Evolutionary conservation across 441 rosid genomes (phyloP), one percentile per base, ranked within the genome.

Genomic region (Erysimum cheiri): DNA sequence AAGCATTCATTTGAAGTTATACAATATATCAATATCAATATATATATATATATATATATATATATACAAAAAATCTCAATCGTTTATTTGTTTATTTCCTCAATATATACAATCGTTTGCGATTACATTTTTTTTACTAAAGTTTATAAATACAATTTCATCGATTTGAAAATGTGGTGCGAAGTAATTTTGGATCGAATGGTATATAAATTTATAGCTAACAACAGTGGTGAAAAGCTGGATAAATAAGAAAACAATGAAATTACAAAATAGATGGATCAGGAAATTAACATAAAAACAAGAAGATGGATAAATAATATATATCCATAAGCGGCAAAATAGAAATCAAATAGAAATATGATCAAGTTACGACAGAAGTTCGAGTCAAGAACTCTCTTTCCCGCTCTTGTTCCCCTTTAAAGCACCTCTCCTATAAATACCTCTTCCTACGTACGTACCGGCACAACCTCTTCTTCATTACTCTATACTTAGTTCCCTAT

Each of bases 311-410:
- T 47, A 47, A 15, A 44, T 15, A 43, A 14, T 44, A 15, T 7
- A 15, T 44, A 44, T 15, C n/a, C 19, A 4, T 8, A 44, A 58
- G 31, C 73, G 58, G 65, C 65, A 47, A 47, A 24, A 24, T 14
- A 57, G 17, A 32, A 19, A 19, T 33, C 47, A 17, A 24, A 22
- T 54, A 36, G 24, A 17, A 6, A 49, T 32, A 22, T 48, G 64
- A 67, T 55, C 46, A 43, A 39, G 74, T 60, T 60, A 35, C 43
- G 74, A 70, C 74, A 40, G 26, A 49, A 40, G 24, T 61, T 70
- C 52, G 60, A 40, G 44, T 70, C 4, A 37, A 48, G 8, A 59
- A 35, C 19, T 15, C 6, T 46, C 48, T 57, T 68, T 62, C 62
- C 75, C 55, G 75, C 75, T 62, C 62, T 61, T 53, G 44, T 44